These are phyloP conservation scores for Calcarisporium arbuscula DNA, from an alignment of 2,329 filamentous ascomycete genomes.

Conservation along the genomic window DNA sequence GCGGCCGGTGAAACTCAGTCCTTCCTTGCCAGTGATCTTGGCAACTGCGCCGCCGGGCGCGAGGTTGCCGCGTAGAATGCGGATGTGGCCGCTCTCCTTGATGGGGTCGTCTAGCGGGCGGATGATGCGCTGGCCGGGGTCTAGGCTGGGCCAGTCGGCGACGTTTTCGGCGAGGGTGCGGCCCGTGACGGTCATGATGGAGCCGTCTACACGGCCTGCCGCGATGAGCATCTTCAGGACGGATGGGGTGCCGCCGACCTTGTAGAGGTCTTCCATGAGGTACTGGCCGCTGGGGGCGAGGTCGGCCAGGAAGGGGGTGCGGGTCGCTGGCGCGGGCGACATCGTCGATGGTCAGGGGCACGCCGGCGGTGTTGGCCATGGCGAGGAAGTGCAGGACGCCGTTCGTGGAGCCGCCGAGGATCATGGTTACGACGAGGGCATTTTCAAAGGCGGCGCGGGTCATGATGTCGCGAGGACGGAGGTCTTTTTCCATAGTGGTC, in stretches of 20 bases:
- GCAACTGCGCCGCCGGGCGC: slow-evolving; percentile 85
- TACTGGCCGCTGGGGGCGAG: slow-evolving; percentile 78
- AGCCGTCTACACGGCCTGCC: slow-evolving; percentile 67
- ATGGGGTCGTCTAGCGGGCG: slow-evolving; percentile 69
- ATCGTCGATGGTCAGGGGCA: slow-evolving; percentile 72
- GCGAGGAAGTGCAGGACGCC: slow-evolving; percentile 83
- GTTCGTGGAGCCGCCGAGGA: slow-evolving; percentile 85
- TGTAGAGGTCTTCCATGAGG: slow-evolving; percentile 82
- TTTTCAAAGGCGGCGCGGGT: slow-evolving; percentile 81
- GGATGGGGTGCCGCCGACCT: slow-evolving; percentile 76
- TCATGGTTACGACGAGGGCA: slow-evolving; percentile 84
- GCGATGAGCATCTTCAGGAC: slow-evolving; percentile 83
- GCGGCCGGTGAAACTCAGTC: slow-evolving; percentile 70
- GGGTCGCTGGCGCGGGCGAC: slow-evolving; percentile 74
- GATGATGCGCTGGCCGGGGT: slow-evolving; percentile 77
- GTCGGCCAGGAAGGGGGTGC: slow-evolving; percentile 81
- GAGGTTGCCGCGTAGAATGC: slow-evolving; percentile 81
- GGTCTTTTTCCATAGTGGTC: slow-evolving; percentile 73
- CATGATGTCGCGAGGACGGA: slow-evolving; percentile 72
- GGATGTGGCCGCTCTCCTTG: slow-evolving; percentile 80
- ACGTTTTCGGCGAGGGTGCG: slow-evolving; percentile 80
- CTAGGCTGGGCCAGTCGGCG: slow-evolving; percentile 66
- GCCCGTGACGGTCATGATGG: slow-evolving; percentile 75
- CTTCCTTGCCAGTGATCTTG: slow-evolving; percentile 96
- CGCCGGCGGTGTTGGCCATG: slow-evolving; percentile 80